Conservation (phyloP, 495 filamentous ascomycete species). For the Neohortaea acidophila region DNA sequence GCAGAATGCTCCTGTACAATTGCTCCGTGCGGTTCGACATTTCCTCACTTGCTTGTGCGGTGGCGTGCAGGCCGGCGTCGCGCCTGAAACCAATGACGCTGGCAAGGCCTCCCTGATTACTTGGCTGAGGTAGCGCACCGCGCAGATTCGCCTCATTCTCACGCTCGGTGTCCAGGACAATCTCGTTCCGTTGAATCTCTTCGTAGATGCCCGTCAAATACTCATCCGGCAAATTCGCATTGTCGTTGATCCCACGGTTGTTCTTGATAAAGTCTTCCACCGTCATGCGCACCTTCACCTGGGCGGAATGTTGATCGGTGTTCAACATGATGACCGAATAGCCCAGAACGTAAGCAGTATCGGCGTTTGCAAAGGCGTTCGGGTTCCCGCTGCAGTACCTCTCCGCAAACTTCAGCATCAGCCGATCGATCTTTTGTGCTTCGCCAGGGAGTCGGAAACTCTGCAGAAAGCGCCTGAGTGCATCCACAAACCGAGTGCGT, state of each 20-base stretch:
- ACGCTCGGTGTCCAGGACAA: conserved; percentile 83
- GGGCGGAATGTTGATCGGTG: conserved; percentile 76
- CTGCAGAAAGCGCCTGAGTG: conserved; percentile 80
- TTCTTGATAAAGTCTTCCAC: conserved; percentile 98
- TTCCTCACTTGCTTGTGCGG: conserved; percentile 85
- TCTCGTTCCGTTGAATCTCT: conserved; percentile 81
- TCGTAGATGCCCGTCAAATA: conserved; percentile 83
- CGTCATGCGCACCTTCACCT: conserved; percentile 76
- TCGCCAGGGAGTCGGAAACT: conserved; percentile 91
- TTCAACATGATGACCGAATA: conserved; percentile 72
- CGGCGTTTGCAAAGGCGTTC: conserved; percentile 93
- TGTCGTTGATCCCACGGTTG: conserved; percentile 96
- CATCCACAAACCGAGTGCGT: conserved; percentile 86
- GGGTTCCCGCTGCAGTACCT: conserved; percentile 89
- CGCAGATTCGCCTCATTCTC: conserved; percentile 67
- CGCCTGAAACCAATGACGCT: conserved; percentile 79
- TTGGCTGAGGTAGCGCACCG: conserved; percentile 36
- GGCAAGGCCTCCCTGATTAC: conserved; percentile 49
- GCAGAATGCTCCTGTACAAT: conserved; percentile 77
- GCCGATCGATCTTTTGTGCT: conserved; percentile 97
- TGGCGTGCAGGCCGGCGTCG: conserved; percentile 83
- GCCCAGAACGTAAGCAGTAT: conserved; percentile 88
- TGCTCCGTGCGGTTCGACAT: conserved; percentile 82
- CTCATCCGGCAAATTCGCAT: conserved; percentile 79
- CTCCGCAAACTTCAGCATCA: conserved; percentile 98